Evolutionary conservation across 192 early-diverging fungal genomes (phyloP).

Genomic region (Podila epigama): DNA sequence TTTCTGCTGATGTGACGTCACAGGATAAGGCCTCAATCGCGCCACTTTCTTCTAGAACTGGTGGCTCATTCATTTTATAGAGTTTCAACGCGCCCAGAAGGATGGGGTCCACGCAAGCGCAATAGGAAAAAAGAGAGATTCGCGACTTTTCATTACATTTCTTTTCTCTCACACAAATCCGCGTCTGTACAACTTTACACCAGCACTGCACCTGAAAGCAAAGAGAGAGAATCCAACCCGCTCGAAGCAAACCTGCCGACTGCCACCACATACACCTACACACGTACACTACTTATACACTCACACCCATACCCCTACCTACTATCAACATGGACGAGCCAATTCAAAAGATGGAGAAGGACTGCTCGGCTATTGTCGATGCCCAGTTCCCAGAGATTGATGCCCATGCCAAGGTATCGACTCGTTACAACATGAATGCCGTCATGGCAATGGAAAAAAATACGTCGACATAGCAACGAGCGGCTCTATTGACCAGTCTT

Average conservation of each 20-base stretch:
- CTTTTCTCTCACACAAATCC: background rate
- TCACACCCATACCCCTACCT: background rate
- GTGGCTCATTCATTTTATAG: too few relatives aligned
- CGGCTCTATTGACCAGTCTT: background rate
- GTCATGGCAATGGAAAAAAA: too few relatives aligned
- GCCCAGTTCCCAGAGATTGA: conserved; percentile 82
- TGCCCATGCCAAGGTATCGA: conserved; percentile 65
- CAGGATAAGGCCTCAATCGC: too few relatives aligned
- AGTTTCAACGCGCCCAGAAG: background rate
- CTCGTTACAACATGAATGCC: too few relatives aligned
- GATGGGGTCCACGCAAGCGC: background rate
- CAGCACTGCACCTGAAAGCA: too few relatives aligned
- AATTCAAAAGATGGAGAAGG: conserved; percentile 90
- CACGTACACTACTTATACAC: background rate
- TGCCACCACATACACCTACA: background rate
- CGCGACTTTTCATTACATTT: background rate
- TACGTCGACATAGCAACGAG: background rate
- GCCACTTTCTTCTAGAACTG: too few relatives aligned
- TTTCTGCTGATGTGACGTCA: too few relatives aligned
- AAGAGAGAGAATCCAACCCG: too few relatives aligned
- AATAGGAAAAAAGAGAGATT: background rate
- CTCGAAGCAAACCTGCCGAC: too few relatives aligned
- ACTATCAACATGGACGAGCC: conserved; percentile 55
- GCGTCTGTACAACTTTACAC: background rate
- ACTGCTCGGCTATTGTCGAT: conserved; percentile 83